phyloP scores from a whole-genome alignment of 208 protist genomes.

The Crithidia brevicula region DNA sequence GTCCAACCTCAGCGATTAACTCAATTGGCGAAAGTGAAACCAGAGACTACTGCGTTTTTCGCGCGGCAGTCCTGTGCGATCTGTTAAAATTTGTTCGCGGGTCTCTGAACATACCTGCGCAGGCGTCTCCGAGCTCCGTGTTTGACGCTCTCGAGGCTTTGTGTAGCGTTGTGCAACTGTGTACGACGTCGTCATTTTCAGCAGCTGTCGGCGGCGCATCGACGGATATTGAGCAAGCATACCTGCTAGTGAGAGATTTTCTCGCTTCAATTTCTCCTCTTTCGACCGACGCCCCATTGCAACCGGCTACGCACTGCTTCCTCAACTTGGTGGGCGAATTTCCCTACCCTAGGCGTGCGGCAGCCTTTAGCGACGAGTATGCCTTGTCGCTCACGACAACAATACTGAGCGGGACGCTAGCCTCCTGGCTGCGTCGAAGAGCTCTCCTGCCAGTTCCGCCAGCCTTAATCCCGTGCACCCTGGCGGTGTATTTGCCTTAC shows the following conservation, averaged over 20 bases:
- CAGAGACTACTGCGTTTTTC: not conserved
- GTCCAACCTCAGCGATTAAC: no score
- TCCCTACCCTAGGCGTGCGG: not conserved
- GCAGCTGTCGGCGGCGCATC: not conserved
- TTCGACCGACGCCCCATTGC: constrained; percentile 1
- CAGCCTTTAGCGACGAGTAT: constrained; percentile 15
- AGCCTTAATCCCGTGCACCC: constrained; percentile 20
- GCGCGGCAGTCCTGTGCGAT: not conserved
- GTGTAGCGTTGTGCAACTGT: not conserved
- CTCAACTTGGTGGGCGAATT: not conserved
- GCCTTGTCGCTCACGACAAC: not conserved
- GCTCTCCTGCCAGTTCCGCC: constrained; percentile 2
- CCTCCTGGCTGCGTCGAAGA: constrained; percentile 12
- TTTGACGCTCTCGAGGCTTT: not conserved
- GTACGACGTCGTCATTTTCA: not conserved
- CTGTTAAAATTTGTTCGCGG: not conserved
- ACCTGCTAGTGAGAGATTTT: constrained; percentile 8
- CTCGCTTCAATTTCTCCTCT: not conserved
- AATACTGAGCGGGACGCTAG: constrained; percentile 18
- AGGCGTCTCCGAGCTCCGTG: not conserved
- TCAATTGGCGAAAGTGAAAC: not conserved
- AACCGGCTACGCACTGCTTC: constrained; percentile 27
- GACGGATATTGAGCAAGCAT: constrained; percentile 4
- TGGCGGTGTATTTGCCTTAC: constrained; percentile 30
- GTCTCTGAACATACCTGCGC: not conserved